These are phyloP conservation scores for Lachancea fermentati DNA, from an alignment of 805 yeast species.

Conservation along the genomic window DNA sequence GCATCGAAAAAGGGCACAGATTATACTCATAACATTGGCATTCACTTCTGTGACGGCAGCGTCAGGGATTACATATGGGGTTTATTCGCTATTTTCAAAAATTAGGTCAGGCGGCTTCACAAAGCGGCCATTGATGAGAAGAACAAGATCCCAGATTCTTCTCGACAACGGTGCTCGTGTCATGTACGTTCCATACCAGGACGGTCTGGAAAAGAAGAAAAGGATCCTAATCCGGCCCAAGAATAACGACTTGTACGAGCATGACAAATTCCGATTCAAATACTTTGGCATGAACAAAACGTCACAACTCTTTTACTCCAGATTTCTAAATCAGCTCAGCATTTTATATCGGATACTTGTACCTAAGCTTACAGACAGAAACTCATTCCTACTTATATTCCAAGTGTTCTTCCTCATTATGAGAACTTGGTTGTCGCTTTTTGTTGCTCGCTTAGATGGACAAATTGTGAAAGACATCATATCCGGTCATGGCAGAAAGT, in stretches of 20 bases:
- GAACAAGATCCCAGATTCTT: conserved; percentile 28
- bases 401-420: conserved; percentile 72
- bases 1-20: conserved; percentile 23
- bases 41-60: conserved; percentile 16
- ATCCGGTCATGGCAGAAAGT: conserved; percentile 69
- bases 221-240: conserved; percentile 27
- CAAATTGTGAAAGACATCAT: conserved; percentile 86
- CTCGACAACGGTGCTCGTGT: conserved; percentile 30
- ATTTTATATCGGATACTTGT: conserved; percentile 77
- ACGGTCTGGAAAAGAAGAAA: conserved; percentile 15
- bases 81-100: conserved; percentile 12
- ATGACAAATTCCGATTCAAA: conserved; percentile 30
- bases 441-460: conserved; percentile 88
- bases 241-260: conserved; percentile 29
- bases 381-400: conserved; percentile 55
- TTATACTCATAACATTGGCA: conserved; percentile 19
- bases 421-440: conserved; percentile 80
- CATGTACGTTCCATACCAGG: conserved; percentile 27
- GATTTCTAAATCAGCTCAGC: conserved; percentile 63
- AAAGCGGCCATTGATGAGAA: conserved; percentile 15
- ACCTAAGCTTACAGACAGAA: conserved; percentile 67
- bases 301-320: conserved; percentile 43
- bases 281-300: conserved; percentile 17
- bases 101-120: conserved; percentile 7
- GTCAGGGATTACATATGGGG: conserved; percentile 18